Evolutionary conservation across 495 filamentous ascomycete genomes (phyloP).

Genomic region (Penicillium fimorum): DNA sequence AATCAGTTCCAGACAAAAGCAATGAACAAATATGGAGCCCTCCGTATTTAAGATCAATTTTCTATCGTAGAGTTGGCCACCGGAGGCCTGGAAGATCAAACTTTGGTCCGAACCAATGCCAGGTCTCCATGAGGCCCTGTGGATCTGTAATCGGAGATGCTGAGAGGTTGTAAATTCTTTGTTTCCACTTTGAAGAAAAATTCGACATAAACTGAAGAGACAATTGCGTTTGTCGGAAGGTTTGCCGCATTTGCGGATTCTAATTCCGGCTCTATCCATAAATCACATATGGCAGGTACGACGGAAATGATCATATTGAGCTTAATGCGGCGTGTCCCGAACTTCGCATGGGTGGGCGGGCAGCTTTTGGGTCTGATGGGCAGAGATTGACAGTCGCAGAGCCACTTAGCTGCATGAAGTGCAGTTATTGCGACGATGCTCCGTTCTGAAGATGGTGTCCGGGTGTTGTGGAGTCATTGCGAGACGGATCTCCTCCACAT

Average conservation of each 20-base stretch:
- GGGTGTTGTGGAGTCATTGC: too few species aligned
- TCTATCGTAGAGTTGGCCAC: not conserved
- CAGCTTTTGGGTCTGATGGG: not conserved
- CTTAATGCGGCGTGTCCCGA: not conserved
- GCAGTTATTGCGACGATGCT: not conserved
- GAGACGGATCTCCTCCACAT: not conserved
- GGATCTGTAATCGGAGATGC: not conserved
- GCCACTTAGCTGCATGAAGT: not conserved
- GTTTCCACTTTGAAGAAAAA: not conserved
- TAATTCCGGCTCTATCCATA: not conserved
- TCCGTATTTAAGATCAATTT: not conserved
- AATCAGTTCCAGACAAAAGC: not conserved
- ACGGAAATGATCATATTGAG: not conserved
- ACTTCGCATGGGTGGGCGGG: not conserved
- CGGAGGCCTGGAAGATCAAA: conserved; percentile 6
- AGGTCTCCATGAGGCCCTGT: not conserved
- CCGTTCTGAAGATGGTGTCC: not conserved
- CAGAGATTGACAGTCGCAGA: conserved; percentile 3
- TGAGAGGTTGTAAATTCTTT: not conserved
- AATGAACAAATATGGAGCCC: too few species aligned
- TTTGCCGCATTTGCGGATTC: not conserved
- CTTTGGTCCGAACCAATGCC: conserved; percentile 2
- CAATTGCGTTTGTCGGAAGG: not conserved
- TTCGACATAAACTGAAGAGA: not conserved
- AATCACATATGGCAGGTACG: not conserved